Base-by-base conservation (phyloP, 2,329 filamentous ascomycete species). In the Alternaria triticina region DNA sequence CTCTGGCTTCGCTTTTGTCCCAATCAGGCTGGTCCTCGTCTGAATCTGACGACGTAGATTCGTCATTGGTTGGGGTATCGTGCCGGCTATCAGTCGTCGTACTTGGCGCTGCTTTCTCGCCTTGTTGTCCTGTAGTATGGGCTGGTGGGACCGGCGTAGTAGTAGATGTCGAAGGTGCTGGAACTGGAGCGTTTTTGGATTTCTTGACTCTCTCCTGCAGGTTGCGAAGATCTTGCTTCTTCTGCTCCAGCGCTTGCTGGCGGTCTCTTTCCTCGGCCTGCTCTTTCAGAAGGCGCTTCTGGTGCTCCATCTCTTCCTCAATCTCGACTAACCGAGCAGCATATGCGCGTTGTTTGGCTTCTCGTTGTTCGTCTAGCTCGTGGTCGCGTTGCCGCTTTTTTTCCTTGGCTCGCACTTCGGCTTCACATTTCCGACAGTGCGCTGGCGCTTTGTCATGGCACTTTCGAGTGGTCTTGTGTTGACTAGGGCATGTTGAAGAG, bases 271-370 rank as follows among this genome's bases (percentile, higher is more conserved):
- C 78, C 3, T 89, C 83, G 0, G 69, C 59, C 10, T 80, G 66
- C 12, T 86, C 82, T 59, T 83, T 83, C 12, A 83, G 70, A 0
- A 75, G 55, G 1, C 83, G 82, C 7, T 81, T 81, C 17, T 85
- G 75, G 49, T 83, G 83, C 1, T 83, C 82, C 7, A 89, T 82
- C 57, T 88, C 83, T n/a, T 87, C 87, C 17, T 88, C 77, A 1
- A 89, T 77, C 12, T 82, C 72, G 30, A 82, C 79, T 1, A 90
- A 72, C 33, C 86, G 66, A 1, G 70, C 60, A 0, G 77, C 75
- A 66, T 89, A 88, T 0, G 75, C 74, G 1, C 77, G 75, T 57
- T 88, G 82, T 1, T 79, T 82, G 2, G 70, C 70, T 2, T 84
- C 76, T 0, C 87, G 81, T 6, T 81, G 79, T 22, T 78, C 71